A percentile compares a stretch with the other conserved stretches of the same genome.
These are phyloP conservation scores for Ceratocystis variospora DNA, from an alignment of 2,329 filamentous ascomycete genomes.

Conservation along the genomic window DNA sequence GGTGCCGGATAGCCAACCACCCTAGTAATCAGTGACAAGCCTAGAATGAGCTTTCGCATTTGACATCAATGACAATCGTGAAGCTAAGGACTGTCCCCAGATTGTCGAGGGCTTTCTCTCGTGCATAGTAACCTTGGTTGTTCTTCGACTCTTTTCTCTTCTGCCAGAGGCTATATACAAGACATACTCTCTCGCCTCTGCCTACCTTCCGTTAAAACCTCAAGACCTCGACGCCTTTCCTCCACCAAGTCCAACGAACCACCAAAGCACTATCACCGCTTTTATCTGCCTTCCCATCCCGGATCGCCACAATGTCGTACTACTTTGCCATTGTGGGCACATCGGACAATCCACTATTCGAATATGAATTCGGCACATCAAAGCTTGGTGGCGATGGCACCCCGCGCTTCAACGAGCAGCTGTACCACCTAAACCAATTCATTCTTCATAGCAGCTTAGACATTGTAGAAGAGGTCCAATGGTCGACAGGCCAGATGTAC, in stretches of 20 bases:
- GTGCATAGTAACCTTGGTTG: neutral
- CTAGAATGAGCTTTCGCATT: neutral
- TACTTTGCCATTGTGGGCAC: conserved; percentile 96
- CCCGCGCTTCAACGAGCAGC: conserved; percentile 74
- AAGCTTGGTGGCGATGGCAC: conserved; percentile 91
- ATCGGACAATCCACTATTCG: conserved; percentile 90
- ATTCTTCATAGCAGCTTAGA: conserved; percentile 88
- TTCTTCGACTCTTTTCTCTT: neutral
- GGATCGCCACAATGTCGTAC: conserved; percentile 61
- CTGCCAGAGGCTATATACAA: neutral
- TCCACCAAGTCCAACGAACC: neutral
- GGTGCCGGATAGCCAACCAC: neutral
- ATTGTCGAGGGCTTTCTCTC: neutral
- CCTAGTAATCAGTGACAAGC: neutral
- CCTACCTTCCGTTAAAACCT: neutral
- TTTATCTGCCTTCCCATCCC: neutral
- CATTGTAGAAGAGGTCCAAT: conserved; percentile 92
- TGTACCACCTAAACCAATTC: conserved; percentile 92
- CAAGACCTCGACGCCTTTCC: neutral
- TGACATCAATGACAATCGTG: neutral
- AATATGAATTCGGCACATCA: conserved; percentile 91
- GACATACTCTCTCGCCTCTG: neutral
- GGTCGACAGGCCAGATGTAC: conserved; percentile 73
- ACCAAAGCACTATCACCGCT: neutral
- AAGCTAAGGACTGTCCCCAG: too few relatives aligned